Evolutionary conservation across 495 filamentous ascomycete species (phyloP).

Genomic region (Xylaria sp.): DNA sequence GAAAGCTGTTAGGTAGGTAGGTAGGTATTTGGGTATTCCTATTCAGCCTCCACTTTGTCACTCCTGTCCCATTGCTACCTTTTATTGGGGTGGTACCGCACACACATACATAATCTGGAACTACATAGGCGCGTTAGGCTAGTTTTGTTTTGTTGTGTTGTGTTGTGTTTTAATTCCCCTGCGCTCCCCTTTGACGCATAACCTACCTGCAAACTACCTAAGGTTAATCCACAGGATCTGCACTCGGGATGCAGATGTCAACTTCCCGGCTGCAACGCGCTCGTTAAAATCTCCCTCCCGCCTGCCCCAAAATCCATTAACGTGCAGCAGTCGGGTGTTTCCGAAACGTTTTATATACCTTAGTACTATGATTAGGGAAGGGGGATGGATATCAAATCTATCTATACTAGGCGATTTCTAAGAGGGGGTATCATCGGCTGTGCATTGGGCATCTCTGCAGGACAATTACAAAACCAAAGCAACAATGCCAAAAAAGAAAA

Average conservation of each 20-base stretch:
- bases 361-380: slow-evolving; percentile 34
- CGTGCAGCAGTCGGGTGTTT: slow-evolving; percentile 22
- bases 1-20: background rate
- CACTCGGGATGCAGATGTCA: slow-evolving; percentile 28
- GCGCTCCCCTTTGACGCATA: too few species aligned
- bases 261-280: slow-evolving; percentile 27
- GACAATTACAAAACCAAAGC: slow-evolving; percentile 18
- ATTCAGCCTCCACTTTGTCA: slow-evolving; percentile 15
- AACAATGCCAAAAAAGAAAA: slow-evolving; percentile 21
- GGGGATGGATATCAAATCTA: slow-evolving; percentile 34
- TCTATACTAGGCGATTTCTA: background rate
- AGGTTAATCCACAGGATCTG: slow-evolving; percentile 22
- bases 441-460: slow-evolving; percentile 42
- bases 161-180: too few species aligned
- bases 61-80: background rate
- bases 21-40: background rate
- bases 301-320: slow-evolving; percentile 1
- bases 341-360: slow-evolving; percentile 25
- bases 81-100: too few species aligned
- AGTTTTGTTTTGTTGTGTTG: too few species aligned
- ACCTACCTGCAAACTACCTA: background rate
- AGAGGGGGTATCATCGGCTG: slow-evolving; percentile 43
- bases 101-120: slow-evolving; percentile 9
- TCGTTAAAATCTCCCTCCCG: background rate
- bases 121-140: background rate